phyloP scores from a whole-genome alignment of 2,329 filamentous ascomycete species.

The Tetracladium maxilliforme region DNA sequence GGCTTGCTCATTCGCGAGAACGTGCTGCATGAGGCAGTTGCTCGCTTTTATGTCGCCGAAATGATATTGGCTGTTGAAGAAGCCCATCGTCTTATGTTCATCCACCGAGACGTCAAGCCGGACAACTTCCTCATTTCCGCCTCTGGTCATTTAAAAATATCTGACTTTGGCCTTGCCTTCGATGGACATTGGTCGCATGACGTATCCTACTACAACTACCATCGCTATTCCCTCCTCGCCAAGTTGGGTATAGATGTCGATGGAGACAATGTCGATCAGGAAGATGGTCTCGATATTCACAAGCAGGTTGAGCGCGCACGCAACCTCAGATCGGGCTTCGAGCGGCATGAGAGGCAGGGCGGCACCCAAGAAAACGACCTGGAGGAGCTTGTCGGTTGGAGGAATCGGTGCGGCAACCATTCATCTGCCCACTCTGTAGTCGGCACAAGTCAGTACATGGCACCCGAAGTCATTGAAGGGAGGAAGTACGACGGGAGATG shows the following conservation, averaged over 20 bases:
- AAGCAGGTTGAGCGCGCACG: conserved; percentile 9
- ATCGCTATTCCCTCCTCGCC: conserved; percentile 65
- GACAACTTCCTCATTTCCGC: conserved; percentile 91
- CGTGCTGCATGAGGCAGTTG: conserved; percentile 61
- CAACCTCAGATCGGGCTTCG: conserved; percentile 18
- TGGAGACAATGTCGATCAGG: conserved; percentile 59
- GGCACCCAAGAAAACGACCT: conserved; percentile 10
- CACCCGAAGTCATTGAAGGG: conserved; percentile 77
- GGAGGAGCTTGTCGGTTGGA: conserved; percentile 29
- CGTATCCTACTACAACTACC: conserved; percentile 70
- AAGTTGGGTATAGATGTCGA: conserved; percentile 59
- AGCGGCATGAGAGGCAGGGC: conserved; percentile 21
- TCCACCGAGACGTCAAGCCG: conserved; percentile 91
- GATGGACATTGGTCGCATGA: conserved; percentile 93
- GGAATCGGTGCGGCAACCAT: conserved; percentile 53
- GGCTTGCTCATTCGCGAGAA: conserved; percentile 76
- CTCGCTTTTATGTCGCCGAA: conserved; percentile 82
- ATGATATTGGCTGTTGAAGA: conserved; percentile 95
- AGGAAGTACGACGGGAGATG: conserved; percentile 81
- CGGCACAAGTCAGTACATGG: conserved; percentile 97
- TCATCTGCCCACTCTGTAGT: conserved; percentile 73
- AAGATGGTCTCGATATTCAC: conserved; percentile 24
- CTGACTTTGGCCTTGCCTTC: conserved; percentile 91
- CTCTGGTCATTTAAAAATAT: conserved; percentile 84
- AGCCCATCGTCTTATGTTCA: conserved; percentile 74